Base-by-base conservation (phyloP, 768 basidiomycete species). In the Hortiboletus flavorubellus region DNA sequence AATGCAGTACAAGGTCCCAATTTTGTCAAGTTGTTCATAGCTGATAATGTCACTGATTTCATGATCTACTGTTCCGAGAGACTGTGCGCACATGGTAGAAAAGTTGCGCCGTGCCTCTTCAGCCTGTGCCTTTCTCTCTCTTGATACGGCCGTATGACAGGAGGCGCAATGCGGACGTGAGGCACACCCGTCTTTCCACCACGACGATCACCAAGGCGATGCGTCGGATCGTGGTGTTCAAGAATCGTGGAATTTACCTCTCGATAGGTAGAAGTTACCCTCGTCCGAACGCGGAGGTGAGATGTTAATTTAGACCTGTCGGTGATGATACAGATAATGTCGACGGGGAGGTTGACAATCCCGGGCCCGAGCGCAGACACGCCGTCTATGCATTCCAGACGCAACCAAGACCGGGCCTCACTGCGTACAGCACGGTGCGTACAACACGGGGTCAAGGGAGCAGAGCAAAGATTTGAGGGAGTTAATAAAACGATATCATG, bases 21-120 rank as follows among this genome's bases (percentile, higher is more conserved):
- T 1, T 44, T 11, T 16, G 16, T 16, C 21, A 23, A 12, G 26
- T 9, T 8, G 7, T n/a, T 9, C 15, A 31, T 3, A 15, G 11
- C 23, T 18, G 12, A 34, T 40, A 41, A 48, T 50, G 53, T 46
- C 30, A 55, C 31, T 21, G 11, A 49, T 33, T 29, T 31, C 47
- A 56, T 53, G 51, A 60, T 55, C 46, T 59, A 35, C 51, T 21
- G 21, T 21, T 21, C 21, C 23, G 18, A 10, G 26, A 7, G 15
- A 35, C 14, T 35, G 34, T 14, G 15, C 34, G 14, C 14, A 35
- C 14, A 35, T 35, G 34, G 14, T 26, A 26, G 26, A 5, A 14
- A 12, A 12, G 33, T 34, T 34, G 33, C 33, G 33, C 33, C 33
- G 33, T 12, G 33, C 33, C 34, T 12, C 33, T 11, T 34, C 12